Percentiles rank a stretch among this genome's conserved stretches.
phyloP scores from a whole-genome alignment of 805 yeast genomes.

The Wickerhamiella australiensis region DNA sequence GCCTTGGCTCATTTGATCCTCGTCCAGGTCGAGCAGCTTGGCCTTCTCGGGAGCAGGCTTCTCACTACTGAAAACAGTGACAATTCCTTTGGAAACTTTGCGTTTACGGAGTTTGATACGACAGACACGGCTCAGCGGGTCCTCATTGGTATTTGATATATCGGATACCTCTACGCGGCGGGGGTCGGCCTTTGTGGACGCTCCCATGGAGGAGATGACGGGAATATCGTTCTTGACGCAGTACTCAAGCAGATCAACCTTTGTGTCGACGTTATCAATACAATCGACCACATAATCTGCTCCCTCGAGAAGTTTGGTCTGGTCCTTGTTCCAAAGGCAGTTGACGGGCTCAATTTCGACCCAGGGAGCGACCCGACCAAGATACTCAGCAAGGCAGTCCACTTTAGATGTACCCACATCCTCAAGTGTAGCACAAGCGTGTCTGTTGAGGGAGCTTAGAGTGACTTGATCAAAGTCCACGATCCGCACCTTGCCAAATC shows the following conservation, averaged over 20 bases:
- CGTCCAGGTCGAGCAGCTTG: constrained; percentile 68
- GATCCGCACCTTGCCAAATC: constrained; percentile 63
- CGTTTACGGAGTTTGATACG: constrained; percentile 69
- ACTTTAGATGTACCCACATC: constrained; percentile 95
- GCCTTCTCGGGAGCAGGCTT: constrained; percentile 96
- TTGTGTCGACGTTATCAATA: constrained; percentile 94
- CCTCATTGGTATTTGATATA: constrained; percentile 82
- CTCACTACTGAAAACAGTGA: constrained; percentile 86
- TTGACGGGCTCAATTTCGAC: constrained; percentile 64
- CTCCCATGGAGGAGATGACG: constrained; percentile 92
- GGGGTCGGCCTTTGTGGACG: constrained; percentile 93
- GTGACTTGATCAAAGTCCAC: constrained; percentile 96
- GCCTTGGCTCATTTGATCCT: constrained; percentile 68
- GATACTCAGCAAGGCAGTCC: constrained; percentile 56
- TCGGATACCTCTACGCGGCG: constrained; percentile 84
- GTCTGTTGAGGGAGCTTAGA: constrained; percentile 81
- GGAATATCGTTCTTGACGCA: constrained; percentile 48
- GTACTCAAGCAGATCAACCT: constrained; percentile 73
- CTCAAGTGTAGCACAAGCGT: constrained; percentile 77
- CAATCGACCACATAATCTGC: constrained; percentile 87
- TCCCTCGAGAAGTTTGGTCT: constrained; percentile 47
- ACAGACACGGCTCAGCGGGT: constrained; percentile 78
- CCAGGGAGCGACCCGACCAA: constrained; percentile 86
- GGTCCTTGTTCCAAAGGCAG: constrained; percentile 60
- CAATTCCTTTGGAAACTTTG: constrained; percentile 65